Percentiles rank a stretch among this genome's conserved stretches.
Conservation (phyloP, 345 rosid species). For the Kandelia obovata region DNA sequence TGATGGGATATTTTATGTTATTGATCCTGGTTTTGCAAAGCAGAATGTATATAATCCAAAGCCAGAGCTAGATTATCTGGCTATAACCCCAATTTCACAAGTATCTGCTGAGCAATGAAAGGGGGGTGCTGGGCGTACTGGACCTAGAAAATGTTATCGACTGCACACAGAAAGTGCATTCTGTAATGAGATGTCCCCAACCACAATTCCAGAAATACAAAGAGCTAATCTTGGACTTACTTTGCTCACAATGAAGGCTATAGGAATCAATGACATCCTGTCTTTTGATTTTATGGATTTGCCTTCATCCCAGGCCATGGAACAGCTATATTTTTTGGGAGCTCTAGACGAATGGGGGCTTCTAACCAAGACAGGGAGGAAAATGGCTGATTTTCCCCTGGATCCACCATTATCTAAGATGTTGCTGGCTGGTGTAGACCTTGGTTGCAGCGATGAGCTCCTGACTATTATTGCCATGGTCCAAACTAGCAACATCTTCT, state of each 20-base stretch:
- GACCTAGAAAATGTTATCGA: slow-evolving; percentile 83
- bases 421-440: slow-evolving; percentile 90
- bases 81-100: slow-evolving; percentile 80
- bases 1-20: slow-evolving; percentile 73
- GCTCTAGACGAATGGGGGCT: slow-evolving; percentile 90
- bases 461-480: slow-evolving; percentile 88
- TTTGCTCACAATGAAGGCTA: slow-evolving; percentile 76
- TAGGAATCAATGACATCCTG: slow-evolving; percentile 83
- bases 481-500: slow-evolving; percentile 83
- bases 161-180: slow-evolving; percentile 76
- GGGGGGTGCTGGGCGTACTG: slow-evolving; percentile 86
- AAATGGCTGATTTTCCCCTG: slow-evolving; percentile 96
- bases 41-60: slow-evolving; percentile 79
- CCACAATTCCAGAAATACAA: slow-evolving; percentile 82
- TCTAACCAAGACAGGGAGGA: slow-evolving; percentile 83
- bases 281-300: slow-evolving; percentile 80
- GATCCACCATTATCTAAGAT: slow-evolving; percentile 90
- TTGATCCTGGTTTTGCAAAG: slow-evolving; percentile 85
- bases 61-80: slow-evolving; percentile 73
- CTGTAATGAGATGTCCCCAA: slow-evolving; percentile 78
- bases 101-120: slow-evolving; percentile 74
- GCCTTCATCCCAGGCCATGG: slow-evolving; percentile 82
- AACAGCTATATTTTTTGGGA: slow-evolving; percentile 78
- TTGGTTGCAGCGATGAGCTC: slow-evolving; percentile 94
- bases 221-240: slow-evolving; percentile 76